A percentile compares a stretch with the other conserved stretches of the same genome.
Evolutionary conservation across 2,329 filamentous ascomycete species (phyloP).

Genomic region (Fusarium sp.): DNA sequence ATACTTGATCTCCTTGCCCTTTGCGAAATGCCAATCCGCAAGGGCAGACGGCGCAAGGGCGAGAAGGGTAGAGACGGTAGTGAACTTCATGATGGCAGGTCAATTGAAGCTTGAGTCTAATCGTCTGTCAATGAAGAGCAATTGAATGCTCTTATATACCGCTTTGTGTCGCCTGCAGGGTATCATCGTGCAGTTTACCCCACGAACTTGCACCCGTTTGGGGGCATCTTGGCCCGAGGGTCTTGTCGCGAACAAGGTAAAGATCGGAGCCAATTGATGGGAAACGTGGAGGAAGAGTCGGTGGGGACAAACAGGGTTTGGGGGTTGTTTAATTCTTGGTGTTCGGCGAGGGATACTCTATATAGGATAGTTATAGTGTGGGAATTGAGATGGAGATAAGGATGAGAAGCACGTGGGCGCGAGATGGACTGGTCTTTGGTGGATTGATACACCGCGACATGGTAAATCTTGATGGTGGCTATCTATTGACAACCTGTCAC

Average conservation of each 20-base stretch:
- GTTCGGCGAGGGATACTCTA: slow-evolving; percentile 26
- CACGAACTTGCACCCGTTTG: slow-evolving; percentile 6
- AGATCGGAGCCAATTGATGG: slow-evolving; percentile 47
- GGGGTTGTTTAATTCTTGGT: not conserved
- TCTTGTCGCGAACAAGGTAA: not conserved
- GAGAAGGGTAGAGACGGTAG: slow-evolving; percentile 46
- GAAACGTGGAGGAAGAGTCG: slow-evolving; percentile 40
- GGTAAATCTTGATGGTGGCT: too few species aligned
- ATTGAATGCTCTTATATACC: slow-evolving; percentile 24
- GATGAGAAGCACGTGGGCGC: not conserved
- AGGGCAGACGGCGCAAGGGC: slow-evolving; percentile 45
- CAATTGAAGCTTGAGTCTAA: not conserved
- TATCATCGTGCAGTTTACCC: slow-evolving; percentile 21
- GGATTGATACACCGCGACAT: too few species aligned
- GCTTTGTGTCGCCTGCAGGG: slow-evolving; percentile 3
- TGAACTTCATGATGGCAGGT: slow-evolving; percentile 48
- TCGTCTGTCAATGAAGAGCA: not conserved
- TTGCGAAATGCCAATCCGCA: slow-evolving; percentile 49
- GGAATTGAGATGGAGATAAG: not conserved
- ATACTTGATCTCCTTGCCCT: slow-evolving; percentile 64
- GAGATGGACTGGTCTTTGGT: too few species aligned
- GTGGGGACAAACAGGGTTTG: slow-evolving; percentile 27
- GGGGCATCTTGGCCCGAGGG: slow-evolving; percentile 33
- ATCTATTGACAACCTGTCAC: too few species aligned
- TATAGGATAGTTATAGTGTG: not conserved